phyloP scores from a whole-genome alignment of 345 rosid genomes.

The Dipteronia sinensis region DNA sequence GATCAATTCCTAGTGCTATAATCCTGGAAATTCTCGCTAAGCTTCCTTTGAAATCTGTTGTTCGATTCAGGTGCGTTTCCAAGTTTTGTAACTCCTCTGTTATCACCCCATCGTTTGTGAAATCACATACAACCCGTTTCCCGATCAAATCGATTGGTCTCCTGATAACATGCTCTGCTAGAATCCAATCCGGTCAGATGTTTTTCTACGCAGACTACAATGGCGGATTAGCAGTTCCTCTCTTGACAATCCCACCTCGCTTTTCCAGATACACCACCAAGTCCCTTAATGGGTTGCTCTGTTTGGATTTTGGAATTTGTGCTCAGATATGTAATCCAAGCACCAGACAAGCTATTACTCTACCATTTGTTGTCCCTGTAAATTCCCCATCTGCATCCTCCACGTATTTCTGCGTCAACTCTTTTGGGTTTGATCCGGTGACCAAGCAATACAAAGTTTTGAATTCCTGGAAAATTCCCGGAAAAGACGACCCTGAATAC shows the following conservation, averaged over 20 bases:
- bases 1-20: neutral
- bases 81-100: constrained; percentile 14
- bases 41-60: constrained; percentile 27
- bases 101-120: constrained; percentile 6
- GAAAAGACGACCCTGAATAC: neutral
- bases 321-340: constrained; percentile 31
- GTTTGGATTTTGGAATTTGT: constrained; percentile 28
- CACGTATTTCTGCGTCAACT: constrained; percentile 23
- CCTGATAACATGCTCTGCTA: constrained; percentile 16
- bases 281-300: constrained; percentile 24
- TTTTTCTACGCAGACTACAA: constrained; percentile 18
- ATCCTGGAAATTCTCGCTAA: constrained; percentile 4
- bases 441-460: constrained; percentile 23
- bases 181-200: constrained; percentile 18
- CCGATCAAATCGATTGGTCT: neutral
- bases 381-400: constrained; percentile 12
- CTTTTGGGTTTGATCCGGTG: constrained; percentile 23
- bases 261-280: constrained; percentile 26
- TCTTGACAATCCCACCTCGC: constrained; percentile 12
- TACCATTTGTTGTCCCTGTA: constrained; percentile 3
- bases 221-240: constrained; percentile 12
- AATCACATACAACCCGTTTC: neutral
- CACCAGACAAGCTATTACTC: constrained; percentile 10
- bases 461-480: constrained; percentile 21
- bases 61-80: constrained; percentile 23